Base-by-base conservation (phyloP, 73 alveolate species). In the Paraurostyla sp. region DNA sequence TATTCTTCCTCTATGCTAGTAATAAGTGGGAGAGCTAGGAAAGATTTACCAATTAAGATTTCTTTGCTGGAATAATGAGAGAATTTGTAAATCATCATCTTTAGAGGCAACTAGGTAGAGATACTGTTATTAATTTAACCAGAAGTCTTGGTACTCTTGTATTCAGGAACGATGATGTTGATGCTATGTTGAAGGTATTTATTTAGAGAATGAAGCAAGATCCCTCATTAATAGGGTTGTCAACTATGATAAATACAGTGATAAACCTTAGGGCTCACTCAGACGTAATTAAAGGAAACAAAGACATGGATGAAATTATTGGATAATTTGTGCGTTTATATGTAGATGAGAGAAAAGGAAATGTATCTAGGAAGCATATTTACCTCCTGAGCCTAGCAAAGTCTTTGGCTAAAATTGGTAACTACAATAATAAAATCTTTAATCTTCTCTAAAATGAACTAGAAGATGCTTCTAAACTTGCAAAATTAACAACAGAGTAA, bases 1-100 rank as follows among this genome's bases (percentile, higher is more conserved):
- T 48, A 7, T 50, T 73, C 6, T 73, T 13, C 27, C 46, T 30
- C 6, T 73, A 73, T 45, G 87, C 87, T 16, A 9, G 20, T 23
- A 73, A 73, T 48, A 6, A 15, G 23, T 42, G 69, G 49, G 87
- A 73, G 18, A 22, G 60, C 11, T 45, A 73, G 42, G 69, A 73
- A 22, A 45, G 87, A 30, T 73, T 73, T 48, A 30, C 27, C 20
- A 13, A 73, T 73, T 45, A 1, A 43, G 56, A 48, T 23, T 65
- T 65, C 25, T 35, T 22, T 6, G 46, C 35, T 1, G n/a, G 25
- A 30, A 38, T 18, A 38, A 38, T 2, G 16, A 15, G 6, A 40
- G 18, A 18, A 36, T 11, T 65, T 11, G 32, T 65, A 18, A 16
- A 65, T 13, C 7, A 30, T 27, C 11, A 15, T 20, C 69, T 65